These are phyloP conservation scores for Termitomyces sp. DNA, from an alignment of 768 basidiomycete genomes.

Conservation along the genomic window DNA sequence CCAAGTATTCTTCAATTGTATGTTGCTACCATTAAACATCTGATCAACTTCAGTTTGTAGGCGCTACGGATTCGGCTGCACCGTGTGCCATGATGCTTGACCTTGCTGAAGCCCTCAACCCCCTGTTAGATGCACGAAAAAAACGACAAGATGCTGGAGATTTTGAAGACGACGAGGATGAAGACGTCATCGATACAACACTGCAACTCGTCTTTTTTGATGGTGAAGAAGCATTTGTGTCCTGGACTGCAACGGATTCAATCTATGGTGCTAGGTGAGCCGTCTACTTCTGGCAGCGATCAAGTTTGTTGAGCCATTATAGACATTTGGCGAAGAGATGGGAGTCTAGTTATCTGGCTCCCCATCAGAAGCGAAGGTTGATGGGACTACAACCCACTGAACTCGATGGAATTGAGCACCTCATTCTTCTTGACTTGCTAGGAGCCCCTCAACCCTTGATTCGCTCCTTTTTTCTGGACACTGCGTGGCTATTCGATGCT, in stretches of 20 bases:
- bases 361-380: conserved; percentile 54
- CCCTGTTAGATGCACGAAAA: conserved; percentile 58
- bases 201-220: conserved; percentile 94
- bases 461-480: conserved; percentile 78
- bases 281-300: neutral
- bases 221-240: conserved; percentile 92
- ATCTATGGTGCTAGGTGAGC: conserved; percentile 90
- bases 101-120: conserved; percentile 78
- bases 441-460: conserved; percentile 74
- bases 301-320: conserved; percentile 2
- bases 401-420: conserved; percentile 78
- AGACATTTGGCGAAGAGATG: conserved; percentile 90
- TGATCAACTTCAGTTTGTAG: conserved; percentile 69
- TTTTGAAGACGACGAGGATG: conserved; percentile 47
- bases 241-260: conserved; percentile 87
- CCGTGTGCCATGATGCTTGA: conserved; percentile 94
- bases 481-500: conserved; percentile 89
- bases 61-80: conserved; percentile 95
- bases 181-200: conserved; percentile 78
- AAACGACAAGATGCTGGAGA: conserved; percentile 47
- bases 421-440: conserved; percentile 90
- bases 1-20: conserved; percentile 44
- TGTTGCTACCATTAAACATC: neutral
- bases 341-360: conserved; percentile 61
- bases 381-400: conserved; percentile 53